Base-by-base conservation (phyloP, 2,329 filamentous ascomycete species). In the Diaporthe sp. region DNA sequence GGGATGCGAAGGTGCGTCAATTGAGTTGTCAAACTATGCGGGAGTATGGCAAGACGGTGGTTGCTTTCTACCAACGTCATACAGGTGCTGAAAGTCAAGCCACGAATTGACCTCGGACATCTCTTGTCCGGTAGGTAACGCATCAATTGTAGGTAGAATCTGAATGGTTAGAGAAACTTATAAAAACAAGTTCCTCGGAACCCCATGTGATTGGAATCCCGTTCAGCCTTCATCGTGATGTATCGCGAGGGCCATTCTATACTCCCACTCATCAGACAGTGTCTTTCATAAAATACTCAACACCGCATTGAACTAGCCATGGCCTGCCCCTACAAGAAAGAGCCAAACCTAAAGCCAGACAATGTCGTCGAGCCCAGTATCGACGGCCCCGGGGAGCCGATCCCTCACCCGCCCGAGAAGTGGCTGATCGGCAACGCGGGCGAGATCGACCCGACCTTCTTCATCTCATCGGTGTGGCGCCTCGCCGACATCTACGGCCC, bases 391-490 rank as follows among this genome's bases (percentile, higher is more conserved):
- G 77, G 77, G 8, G 67, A 76, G 13, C 75, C 74, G 2, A 78
- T 79, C 53, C 78, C 78, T 4, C 78, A 79, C 22, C 78, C 78
- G 2, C 77, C 77, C 17, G 78, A 78, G 71, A 77, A 34, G 51
- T 75, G 49, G 58, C 62, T 81, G 61, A 77, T 78, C 17, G 78
- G 77, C 19, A 79, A 79, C 61, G 25, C 79, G 31, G 62, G 62
- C 5, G 81, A 82, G 62, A 77, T 82, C n/a, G 80, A 79, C 61
- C 69, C 77, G 5, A 65, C 59, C 31, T 80, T 79, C 61, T 69
- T 75, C 7, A 74, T 77, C 46, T 72, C 76, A 25, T 76, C 74
- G 22, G 62, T 77, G n/a, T 78, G 76, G 77, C 49, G 74, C n/a
- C 77, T 78, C 34, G 75, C 77, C 10, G 77, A 76, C 28, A 76